Percentiles rank a stretch among this genome's conserved stretches.
Evolutionary conservation across 176 grass and related monocot genomes (phyloP).

Genomic region (Avena atlantica): DNA sequence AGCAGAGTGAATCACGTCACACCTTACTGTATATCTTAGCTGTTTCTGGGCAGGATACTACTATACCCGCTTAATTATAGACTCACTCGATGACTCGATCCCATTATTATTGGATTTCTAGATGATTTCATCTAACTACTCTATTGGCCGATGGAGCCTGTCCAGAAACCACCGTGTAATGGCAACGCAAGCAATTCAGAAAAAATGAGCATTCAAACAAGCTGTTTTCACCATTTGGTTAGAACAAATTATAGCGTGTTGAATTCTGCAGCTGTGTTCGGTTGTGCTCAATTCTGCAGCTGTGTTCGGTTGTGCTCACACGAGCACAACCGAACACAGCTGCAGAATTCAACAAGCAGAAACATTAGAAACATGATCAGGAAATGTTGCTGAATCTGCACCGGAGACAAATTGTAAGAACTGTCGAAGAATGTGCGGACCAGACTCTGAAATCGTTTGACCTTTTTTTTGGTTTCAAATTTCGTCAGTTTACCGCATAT

Average conservation of each 20-base stretch:
- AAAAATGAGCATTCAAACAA: not conserved
- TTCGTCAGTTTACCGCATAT: not conserved
- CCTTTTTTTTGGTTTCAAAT: not conserved
- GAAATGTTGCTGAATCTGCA: not conserved
- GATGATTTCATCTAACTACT: not conserved
- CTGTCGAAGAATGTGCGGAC: not conserved
- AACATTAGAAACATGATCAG: not conserved
- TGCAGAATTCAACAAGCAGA: too few relatives aligned
- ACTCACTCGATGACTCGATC: not conserved
- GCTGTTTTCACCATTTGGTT: not conserved
- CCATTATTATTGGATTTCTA: not conserved
- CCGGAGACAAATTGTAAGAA: not conserved
- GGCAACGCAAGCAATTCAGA: not conserved
- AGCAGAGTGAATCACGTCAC: slow-evolving; percentile 13
- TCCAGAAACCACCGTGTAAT: not conserved
- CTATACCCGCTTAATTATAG: not conserved
- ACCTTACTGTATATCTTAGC: not conserved
- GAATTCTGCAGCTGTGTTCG: too few relatives aligned
- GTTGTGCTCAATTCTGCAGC: too few relatives aligned
- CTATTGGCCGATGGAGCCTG: not conserved
- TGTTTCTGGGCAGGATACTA: slow-evolving; percentile 11
- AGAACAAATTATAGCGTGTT: too few relatives aligned
- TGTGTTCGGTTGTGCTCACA: too few relatives aligned
- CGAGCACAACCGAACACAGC: too few relatives aligned
- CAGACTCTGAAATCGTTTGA: not conserved